Evolutionary conservation across 2,329 filamentous ascomycete species (phyloP).

Genomic region (Anisogramma anomala): DNA sequence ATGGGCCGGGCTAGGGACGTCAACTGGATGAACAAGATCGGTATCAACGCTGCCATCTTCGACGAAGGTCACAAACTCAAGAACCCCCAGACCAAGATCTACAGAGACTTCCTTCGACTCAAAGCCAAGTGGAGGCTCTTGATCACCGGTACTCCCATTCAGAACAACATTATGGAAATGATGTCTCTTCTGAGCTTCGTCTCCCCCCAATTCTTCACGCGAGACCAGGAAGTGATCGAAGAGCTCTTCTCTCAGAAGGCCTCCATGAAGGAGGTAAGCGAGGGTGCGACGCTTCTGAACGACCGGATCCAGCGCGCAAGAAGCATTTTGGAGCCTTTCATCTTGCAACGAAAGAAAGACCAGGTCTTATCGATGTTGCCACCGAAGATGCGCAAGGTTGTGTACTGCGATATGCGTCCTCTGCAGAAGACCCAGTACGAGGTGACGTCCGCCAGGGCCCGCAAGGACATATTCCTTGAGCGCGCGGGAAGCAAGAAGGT

Average conservation of each 20-base stretch:
- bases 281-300: slow-evolving; percentile 73
- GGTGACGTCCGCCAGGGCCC: slow-evolving; percentile 50
- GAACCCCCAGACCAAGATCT: slow-evolving; percentile 72
- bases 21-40: slow-evolving; percentile 35
- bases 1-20: slow-evolving; percentile 40
- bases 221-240: slow-evolving; percentile 66
- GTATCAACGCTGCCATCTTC: slow-evolving; percentile 55
- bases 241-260: slow-evolving; percentile 89
- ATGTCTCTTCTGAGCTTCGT: slow-evolving; percentile 89
- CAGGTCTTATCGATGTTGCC: slow-evolving; percentile 82
- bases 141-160: slow-evolving; percentile 80
- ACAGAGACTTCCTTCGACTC: slow-evolving; percentile 67
- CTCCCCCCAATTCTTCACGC: slow-evolving; percentile 70
- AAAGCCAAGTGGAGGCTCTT: slow-evolving; percentile 73
- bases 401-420: slow-evolving; percentile 68
- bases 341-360: slow-evolving; percentile 83
- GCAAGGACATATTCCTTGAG: slow-evolving; percentile 47
- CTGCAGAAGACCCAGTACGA: slow-evolving; percentile 65
- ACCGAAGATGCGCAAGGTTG: slow-evolving; percentile 63
- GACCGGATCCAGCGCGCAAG: slow-evolving; percentile 79
- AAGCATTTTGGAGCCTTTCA: slow-evolving; percentile 89
- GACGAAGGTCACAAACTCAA: slow-evolving; percentile 93
- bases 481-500: slow-evolving; percentile 49
- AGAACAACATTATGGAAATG: slow-evolving; percentile 90
- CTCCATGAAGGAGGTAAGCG: slow-evolving; percentile 64